Conservation (phyloP, 768 basidiomycete species). For the Xerocomus brunneocitrinus region DNA sequence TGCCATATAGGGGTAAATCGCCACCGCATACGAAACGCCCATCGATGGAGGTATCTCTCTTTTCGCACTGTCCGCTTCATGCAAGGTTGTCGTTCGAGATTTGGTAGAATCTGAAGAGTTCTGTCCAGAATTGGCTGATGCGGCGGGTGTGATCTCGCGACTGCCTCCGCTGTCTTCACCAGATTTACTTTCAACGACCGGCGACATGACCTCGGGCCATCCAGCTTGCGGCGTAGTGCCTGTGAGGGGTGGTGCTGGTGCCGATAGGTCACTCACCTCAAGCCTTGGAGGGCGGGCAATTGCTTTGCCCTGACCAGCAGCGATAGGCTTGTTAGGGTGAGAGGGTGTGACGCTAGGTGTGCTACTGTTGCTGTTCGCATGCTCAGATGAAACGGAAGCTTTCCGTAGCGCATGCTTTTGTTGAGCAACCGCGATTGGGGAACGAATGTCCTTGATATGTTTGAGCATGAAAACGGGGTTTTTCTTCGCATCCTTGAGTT, state of each 20-base stretch:
- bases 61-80: constrained; percentile 33
- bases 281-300: constrained; percentile 61
- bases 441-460: constrained; percentile 90
- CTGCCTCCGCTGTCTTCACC: constrained; percentile 41
- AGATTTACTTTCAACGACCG: constrained; percentile 43
- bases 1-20: constrained; percentile 98
- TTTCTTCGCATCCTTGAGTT: constrained; percentile 94
- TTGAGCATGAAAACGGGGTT: constrained; percentile 99
- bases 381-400: constrained; percentile 45
- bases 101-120: constrained; percentile 25
- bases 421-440: constrained; percentile 93
- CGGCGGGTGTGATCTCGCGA: constrained; percentile 29
- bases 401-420: constrained; percentile 92
- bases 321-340: constrained; percentile 21
- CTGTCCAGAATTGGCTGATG: constrained; percentile 30
- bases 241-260: constrained; percentile 50
- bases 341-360: constrained; percentile 19
- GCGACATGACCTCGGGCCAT: constrained; percentile 74
- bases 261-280: constrained; percentile 60
- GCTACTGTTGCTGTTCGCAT: constrained; percentile 11
- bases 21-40: constrained; percentile 89
- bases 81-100: constrained; percentile 12
- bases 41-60: constrained; percentile 42
- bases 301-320: constrained; percentile 29
- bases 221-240: constrained; percentile 63